phyloP scores from a whole-genome alignment of 1,139 yeast species.

The Yamadazyma spencermartinsiae region DNA sequence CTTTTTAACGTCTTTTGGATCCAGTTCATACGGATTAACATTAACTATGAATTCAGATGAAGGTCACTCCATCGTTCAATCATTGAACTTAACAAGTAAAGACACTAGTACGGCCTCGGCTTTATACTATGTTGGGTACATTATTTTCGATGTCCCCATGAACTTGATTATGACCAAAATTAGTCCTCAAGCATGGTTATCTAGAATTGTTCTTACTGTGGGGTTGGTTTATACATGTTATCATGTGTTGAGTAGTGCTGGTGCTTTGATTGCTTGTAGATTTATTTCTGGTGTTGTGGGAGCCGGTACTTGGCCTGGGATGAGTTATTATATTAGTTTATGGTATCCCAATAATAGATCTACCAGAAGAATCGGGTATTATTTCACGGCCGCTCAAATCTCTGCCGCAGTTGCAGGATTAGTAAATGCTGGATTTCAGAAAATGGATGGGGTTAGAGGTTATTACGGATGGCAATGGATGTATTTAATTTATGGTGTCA shows the following conservation, averaged over 20 bases:
- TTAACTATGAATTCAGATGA: slow-evolving; percentile 72
- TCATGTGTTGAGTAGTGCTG: slow-evolving; percentile 50
- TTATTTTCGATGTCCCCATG: slow-evolving; percentile 86
- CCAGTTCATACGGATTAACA: slow-evolving; percentile 75
- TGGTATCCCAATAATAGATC: slow-evolving; percentile 86
- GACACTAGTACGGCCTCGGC: slow-evolving; percentile 78
- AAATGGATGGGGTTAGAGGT: slow-evolving; percentile 72
- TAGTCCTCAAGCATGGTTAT: slow-evolving; percentile 83
- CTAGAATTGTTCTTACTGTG: slow-evolving; percentile 74
- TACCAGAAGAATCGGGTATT: slow-evolving; percentile 81
- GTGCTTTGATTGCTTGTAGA: slow-evolving; percentile 70
- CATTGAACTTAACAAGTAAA: slow-evolving; percentile 52
- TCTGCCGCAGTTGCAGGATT: slow-evolving; percentile 86
- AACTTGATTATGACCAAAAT: slow-evolving; percentile 80
- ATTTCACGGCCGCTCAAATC: slow-evolving; percentile 87
- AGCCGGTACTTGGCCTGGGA: slow-evolving; percentile 94
- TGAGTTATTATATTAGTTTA: slow-evolving; percentile 78
- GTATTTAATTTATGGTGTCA: slow-evolving; percentile 72
- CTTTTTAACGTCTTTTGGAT: slow-evolving; percentile 77
- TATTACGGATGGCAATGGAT: slow-evolving; percentile 87
- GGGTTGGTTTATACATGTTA: slow-evolving; percentile 79
- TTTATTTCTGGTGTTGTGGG: slow-evolving; percentile 78
- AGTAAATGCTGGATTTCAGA: slow-evolving; percentile 85
- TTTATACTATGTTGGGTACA: slow-evolving; percentile 77
- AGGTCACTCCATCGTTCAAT: slow-evolving; percentile 62